A percentile compares a stretch with the other conserved stretches of the same genome.
Conservation (phyloP, 768 basidiomycete genomes). For the Tricholoma sp. region DNA sequence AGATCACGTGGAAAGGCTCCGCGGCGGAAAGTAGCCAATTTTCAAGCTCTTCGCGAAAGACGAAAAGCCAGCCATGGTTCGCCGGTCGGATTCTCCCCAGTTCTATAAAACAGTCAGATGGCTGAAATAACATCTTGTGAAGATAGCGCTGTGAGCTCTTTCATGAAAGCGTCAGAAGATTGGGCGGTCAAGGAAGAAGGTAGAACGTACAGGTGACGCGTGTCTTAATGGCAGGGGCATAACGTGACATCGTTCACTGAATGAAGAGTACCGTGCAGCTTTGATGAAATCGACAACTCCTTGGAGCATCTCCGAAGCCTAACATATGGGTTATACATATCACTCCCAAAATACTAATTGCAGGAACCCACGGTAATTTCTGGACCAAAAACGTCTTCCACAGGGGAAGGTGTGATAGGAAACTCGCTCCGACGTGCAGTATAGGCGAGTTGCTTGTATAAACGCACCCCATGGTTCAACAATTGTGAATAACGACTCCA, state of each 20-base stretch:
- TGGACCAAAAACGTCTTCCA: not conserved
- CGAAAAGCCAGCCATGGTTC: conserved; percentile 10
- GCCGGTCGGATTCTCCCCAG: conserved; percentile 8
- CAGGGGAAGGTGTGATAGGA: not conserved
- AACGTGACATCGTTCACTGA: not conserved
- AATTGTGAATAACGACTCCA: not conserved
- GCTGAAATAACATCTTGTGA: conserved; percentile 9
- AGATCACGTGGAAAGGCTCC: conserved; percentile 6
- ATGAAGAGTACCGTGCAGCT: not conserved
- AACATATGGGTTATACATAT: not conserved
- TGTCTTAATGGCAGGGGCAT: conserved; percentile 6
- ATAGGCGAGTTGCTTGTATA: not conserved
- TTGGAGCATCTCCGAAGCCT: not conserved
- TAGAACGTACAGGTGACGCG: not conserved
- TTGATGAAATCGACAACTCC: not conserved
- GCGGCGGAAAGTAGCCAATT: conserved; percentile 7
- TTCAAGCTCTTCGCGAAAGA: conserved; percentile 4
- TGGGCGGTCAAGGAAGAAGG: too few relatives aligned
- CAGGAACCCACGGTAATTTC: not conserved
- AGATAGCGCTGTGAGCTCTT: not conserved
- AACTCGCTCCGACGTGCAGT: not conserved
- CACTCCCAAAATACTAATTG: not conserved
- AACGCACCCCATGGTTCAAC: not conserved
- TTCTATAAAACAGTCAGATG: conserved; percentile 9
- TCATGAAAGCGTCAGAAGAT: not conserved